Evolutionary conservation across 192 early-diverging fungal genomes (phyloP).

Genomic region (Backusella morwellensis): DNA sequence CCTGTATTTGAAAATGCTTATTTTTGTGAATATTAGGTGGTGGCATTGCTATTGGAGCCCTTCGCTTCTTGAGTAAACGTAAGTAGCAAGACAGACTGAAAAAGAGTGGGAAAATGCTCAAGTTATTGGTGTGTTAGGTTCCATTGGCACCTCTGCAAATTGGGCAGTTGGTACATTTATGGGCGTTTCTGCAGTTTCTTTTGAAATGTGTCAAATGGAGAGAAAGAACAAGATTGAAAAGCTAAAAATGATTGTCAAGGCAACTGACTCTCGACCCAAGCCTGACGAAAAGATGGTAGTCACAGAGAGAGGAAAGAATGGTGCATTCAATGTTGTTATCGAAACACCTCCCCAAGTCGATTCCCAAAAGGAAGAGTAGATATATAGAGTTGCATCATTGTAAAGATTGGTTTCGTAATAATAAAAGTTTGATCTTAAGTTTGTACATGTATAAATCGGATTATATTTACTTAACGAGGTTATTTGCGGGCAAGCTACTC

Average conservation of each 20-base stretch:
- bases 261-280: constrained; percentile 17
- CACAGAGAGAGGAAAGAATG: constrained; percentile 24
- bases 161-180: constrained; percentile 44
- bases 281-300: constrained; percentile 11
- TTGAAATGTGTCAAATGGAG: constrained; percentile 40
- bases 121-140: constrained; percentile 20
- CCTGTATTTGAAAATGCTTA: neutral
- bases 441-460: neutral
- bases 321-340: constrained; percentile 30
- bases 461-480: too few species aligned
- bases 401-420: neutral
- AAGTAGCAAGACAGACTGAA: neutral
- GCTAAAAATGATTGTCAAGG: constrained; percentile 27
- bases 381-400: neutral
- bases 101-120: neutral
- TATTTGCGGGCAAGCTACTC: too few species aligned
- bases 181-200: constrained; percentile 29
- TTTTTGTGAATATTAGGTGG: constrained; percentile 15
- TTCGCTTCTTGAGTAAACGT: constrained; percentile 39
- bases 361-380: neutral
- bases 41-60: constrained; percentile 32
- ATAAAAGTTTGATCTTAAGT: neutral
- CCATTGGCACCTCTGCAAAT: constrained; percentile 34
- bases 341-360: constrained; percentile 13
- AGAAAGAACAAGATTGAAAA: constrained; percentile 30